phyloP scores from a whole-genome alignment of 1,284 basidiomycete species.

The Leccinum pachyderme region DNA sequence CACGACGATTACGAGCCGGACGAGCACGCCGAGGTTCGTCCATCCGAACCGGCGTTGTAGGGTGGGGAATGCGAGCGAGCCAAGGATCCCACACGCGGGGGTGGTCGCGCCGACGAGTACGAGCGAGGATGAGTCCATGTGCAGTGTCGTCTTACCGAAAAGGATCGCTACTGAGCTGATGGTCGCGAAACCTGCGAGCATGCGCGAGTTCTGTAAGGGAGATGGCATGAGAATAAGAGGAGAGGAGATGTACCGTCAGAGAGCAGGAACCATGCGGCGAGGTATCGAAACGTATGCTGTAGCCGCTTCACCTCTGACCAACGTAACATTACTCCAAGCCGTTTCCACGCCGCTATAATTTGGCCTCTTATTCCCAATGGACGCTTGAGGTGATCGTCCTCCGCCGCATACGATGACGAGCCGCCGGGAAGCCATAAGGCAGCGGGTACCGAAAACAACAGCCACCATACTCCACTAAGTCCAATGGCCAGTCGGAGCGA shows the following conservation, averaged over 20 bases:
- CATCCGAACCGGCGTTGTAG: constrained; percentile 61
- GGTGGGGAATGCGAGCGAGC: constrained; percentile 69
- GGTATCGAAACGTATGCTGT: constrained; percentile 82
- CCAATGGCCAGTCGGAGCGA: constrained; percentile 77
- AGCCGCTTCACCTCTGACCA: constrained; percentile 69
- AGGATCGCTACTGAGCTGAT: constrained; percentile 82
- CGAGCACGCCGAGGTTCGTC: constrained; percentile 67
- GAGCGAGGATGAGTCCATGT: constrained; percentile 70
- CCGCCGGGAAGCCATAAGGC: constrained; percentile 63
- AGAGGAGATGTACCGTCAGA: constrained; percentile 68
- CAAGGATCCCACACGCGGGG: constrained; percentile 68
- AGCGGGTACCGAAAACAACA: constrained; percentile 72
- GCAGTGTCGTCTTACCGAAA: constrained; percentile 77
- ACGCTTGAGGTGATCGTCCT: constrained; percentile 14
- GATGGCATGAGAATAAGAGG: background rate
- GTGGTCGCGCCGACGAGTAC: constrained; percentile 71
- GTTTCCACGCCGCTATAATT: constrained; percentile 55
- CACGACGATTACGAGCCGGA: constrained; percentile 65
- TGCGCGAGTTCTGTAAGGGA: background rate
- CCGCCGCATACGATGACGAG: background rate
- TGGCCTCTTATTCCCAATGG: constrained; percentile 42
- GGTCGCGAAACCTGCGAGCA: constrained; percentile 66
- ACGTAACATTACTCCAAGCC: constrained; percentile 66
- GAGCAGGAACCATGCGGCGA: constrained; percentile 88
- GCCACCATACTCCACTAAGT: constrained; percentile 84